phyloP scores from a whole-genome alignment of 305 asterid genomes.

The Fraxinus paxiana region DNA sequence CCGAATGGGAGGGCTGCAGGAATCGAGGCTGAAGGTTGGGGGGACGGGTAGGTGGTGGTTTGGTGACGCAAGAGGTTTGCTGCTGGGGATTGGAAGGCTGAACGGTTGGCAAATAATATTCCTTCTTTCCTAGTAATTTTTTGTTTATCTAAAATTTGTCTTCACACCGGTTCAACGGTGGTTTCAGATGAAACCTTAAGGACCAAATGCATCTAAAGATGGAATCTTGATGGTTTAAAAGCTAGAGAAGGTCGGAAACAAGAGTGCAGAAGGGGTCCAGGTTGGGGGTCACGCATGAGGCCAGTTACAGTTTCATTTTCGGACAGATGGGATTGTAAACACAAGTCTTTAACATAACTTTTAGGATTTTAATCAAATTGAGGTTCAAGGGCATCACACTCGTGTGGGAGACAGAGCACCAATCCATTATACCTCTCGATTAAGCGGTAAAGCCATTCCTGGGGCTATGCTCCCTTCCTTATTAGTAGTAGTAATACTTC shows the following conservation, averaged over 20 bases:
- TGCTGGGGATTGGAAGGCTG: not conserved
- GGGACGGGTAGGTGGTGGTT: not conserved
- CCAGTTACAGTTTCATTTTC: not conserved
- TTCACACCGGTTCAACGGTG: not conserved
- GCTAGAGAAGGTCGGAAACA: not conserved
- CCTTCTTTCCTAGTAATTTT: not conserved
- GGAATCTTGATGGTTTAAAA: not conserved
- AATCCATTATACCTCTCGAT: not conserved
- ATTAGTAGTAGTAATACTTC: not conserved
- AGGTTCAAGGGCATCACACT: not conserved
- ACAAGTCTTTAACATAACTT: not conserved
- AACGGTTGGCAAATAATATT: not conserved
- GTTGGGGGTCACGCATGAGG: not conserved
- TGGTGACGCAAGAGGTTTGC: not conserved
- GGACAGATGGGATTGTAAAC: not conserved
- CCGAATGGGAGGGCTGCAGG: not conserved
- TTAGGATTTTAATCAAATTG: not conserved
- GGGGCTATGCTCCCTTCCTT: not conserved
- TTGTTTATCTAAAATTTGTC: not conserved
- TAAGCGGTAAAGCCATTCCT: not conserved
- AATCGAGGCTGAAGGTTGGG: not conserved
- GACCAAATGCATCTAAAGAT: not conserved
- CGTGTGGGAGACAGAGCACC: not conserved
- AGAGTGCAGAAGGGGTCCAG: not conserved
- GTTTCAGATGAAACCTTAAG: not conserved